Evolutionary conservation across 805 yeast species (phyloP).

Genomic region (Candida vaughaniae): DNA sequence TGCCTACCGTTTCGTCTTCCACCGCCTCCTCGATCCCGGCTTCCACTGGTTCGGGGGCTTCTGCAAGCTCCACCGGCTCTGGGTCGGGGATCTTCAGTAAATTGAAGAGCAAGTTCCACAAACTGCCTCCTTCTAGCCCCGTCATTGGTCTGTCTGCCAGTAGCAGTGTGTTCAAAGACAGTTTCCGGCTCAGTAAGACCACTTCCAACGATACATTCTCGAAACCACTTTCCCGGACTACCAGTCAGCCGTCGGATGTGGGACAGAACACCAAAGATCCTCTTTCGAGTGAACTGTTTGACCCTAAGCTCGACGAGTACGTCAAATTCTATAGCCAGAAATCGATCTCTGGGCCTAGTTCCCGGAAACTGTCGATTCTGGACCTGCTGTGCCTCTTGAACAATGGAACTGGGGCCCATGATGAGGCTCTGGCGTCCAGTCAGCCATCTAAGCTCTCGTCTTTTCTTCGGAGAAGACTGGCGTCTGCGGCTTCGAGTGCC

Average conservation of each 20-base stretch:
- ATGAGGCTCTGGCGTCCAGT: neutral
- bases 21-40: too few species aligned
- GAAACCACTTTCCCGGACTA: constrained; percentile 1
- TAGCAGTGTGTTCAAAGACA: constrained; percentile 10
- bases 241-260: neutral
- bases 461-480: constrained; percentile 26
- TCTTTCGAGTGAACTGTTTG: constrained; percentile 13
- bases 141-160: neutral
- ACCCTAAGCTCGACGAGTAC: constrained; percentile 37
- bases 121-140: constrained; percentile 15
- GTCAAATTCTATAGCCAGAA: constrained; percentile 30
- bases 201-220: neutral
- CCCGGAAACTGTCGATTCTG: constrained; percentile 15
- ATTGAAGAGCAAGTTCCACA: constrained; percentile 33
- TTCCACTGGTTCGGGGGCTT: too few species aligned
- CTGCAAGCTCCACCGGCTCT: neutral
- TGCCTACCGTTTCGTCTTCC: too few species aligned
- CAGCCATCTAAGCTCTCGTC: constrained; percentile 21
- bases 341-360: constrained; percentile 18
- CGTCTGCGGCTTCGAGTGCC: neutral
- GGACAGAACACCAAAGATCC: neutral
- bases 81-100: constrained; percentile 28
- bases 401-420: neutral
- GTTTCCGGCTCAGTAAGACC: constrained; percentile 11
- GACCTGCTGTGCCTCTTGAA: constrained; percentile 7